Evolutionary conservation across 192 early-diverging fungal genomes (phyloP).

Genomic region (Mortierella alpina): DNA sequence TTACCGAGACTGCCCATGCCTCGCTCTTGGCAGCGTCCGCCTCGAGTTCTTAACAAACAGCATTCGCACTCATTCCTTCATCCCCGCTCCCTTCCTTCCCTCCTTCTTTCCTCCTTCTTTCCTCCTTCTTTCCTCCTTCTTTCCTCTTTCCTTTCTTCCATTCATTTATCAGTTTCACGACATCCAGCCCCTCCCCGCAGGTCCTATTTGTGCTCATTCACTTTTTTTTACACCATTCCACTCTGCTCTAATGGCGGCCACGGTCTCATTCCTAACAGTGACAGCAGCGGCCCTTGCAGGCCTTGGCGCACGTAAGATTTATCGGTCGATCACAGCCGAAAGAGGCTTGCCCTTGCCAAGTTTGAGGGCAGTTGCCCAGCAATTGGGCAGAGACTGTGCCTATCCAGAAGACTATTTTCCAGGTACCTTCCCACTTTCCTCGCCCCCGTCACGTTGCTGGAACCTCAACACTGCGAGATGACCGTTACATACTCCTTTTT

Average conservation of each 20-base stretch:
- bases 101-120: neutral
- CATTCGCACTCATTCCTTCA: neutral
- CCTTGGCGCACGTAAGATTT: slow-evolving; percentile 17
- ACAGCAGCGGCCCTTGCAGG: slow-evolving; percentile 15
- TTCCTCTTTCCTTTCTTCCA: too few species aligned
- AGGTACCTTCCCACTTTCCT: slow-evolving; percentile 2
- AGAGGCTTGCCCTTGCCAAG: slow-evolving; percentile 20
- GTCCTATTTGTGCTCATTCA: neutral
- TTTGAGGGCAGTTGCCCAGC: slow-evolving; percentile 5
- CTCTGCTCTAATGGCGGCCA: slow-evolving; percentile 12
- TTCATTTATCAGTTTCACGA: too few species aligned
- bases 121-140: neutral
- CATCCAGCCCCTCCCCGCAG: too few species aligned
- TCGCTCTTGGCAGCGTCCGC: too few species aligned
- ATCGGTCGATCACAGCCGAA: slow-evolving; percentile 19
- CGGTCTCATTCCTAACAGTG: neutral
- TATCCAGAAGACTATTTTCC: slow-evolving; percentile 49
- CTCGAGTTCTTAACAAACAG: too few species aligned
- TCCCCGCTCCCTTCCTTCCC: neutral
- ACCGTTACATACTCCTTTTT: neutral
- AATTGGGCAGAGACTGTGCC: slow-evolving; percentile 1
- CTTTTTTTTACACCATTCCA: neutral
- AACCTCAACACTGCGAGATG: neutral
- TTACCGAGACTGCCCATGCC: too few species aligned
- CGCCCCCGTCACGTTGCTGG: neutral